phyloP scores from a whole-genome alignment of 768 basidiomycete species.

The Steccherinum ochraceum region DNA sequence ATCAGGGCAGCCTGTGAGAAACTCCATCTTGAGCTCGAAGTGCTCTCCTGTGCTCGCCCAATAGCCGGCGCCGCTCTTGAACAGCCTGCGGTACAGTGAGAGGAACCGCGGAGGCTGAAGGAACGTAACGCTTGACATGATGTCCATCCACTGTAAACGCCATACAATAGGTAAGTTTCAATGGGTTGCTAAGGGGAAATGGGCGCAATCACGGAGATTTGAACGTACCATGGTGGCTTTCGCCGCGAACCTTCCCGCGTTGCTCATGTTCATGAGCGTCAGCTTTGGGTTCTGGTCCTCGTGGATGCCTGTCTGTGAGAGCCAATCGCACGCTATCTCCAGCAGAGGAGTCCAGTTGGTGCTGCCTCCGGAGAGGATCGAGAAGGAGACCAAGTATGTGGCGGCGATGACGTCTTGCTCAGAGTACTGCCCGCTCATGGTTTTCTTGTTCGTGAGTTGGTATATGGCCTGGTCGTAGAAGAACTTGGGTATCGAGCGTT shows the following conservation, averaged over 20 bases:
- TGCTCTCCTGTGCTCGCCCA: slow-evolving; percentile 35
- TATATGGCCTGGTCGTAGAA: slow-evolving; percentile 66
- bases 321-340: slow-evolving; percentile 70
- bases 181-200: background rate
- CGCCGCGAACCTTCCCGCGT: slow-evolving; percentile 49
- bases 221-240: slow-evolving; percentile 68
- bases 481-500: slow-evolving; percentile 53
- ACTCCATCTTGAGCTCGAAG: slow-evolving; percentile 54
- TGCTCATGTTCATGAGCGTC: slow-evolving; percentile 48
- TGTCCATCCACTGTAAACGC: slow-evolving; percentile 73
- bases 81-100: slow-evolving; percentile 57
- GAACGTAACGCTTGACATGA: slow-evolving; percentile 60
- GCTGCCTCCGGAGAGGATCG: slow-evolving; percentile 60
- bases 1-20: slow-evolving; percentile 72
- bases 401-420: slow-evolving; percentile 76
- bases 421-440: slow-evolving; percentile 45
- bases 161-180: slow-evolving; percentile 8
- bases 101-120: slow-evolving; percentile 61
- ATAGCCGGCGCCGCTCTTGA: slow-evolving; percentile 42
- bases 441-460: slow-evolving; percentile 51
- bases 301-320: slow-evolving; percentile 57
- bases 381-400: slow-evolving; percentile 69
- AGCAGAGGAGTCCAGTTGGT: slow-evolving; percentile 69
- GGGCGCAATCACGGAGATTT: background rate
- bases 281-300: slow-evolving; percentile 59